Evolutionary conservation across 257 asterid species (phyloP).

Genomic region (Solanum appendiculatum): DNA sequence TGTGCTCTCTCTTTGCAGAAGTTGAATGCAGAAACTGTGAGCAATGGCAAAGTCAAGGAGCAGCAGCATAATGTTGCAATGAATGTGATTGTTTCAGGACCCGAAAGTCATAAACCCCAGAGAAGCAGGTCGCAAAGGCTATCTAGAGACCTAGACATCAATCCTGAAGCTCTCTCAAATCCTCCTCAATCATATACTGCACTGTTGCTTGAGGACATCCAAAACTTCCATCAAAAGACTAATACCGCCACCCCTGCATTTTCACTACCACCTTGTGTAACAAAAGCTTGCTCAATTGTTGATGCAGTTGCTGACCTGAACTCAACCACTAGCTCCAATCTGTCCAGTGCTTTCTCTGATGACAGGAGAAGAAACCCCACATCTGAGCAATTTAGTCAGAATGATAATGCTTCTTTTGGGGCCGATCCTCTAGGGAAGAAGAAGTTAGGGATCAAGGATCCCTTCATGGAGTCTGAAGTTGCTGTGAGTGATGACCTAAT

Average conservation of each 20-base stretch:
- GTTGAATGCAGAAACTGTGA: conserved; percentile 23
- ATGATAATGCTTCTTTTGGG: conserved; percentile 11
- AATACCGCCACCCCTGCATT: conserved; percentile 21
- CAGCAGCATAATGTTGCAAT: conserved; percentile 18
- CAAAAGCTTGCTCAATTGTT: conserved; percentile 83
- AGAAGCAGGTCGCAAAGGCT: conserved; percentile 68
- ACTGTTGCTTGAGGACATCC: conserved; percentile 79
- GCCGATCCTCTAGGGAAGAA: conserved; percentile 15
- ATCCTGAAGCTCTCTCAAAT: conserved; percentile 44
- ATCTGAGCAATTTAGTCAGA: conserved; percentile 17
- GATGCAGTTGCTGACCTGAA: conserved; percentile 98
- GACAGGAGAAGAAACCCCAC: conserved; percentile 26
- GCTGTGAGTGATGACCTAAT: conserved; percentile 51
- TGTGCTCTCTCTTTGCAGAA: conserved; percentile 24
- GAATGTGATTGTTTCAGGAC: conserved; percentile 44
- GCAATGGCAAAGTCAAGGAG: conserved; percentile 19
- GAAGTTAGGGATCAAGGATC: conserved; percentile 24
- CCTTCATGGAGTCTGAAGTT: conserved; percentile 65
- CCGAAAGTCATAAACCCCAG: conserved; percentile 30
- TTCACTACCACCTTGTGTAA: conserved; percentile 68
- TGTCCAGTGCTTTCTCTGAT: conserved; percentile 24
- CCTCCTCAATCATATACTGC: conserved; percentile 69
- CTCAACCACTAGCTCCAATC: conserved; percentile 50
- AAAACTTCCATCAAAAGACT: conserved; percentile 85
- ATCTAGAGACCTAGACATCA: conserved; percentile 66